Evolutionary conservation across 768 basidiomycete species (phyloP).

Genomic region (Pisolithus marmoratus): DNA sequence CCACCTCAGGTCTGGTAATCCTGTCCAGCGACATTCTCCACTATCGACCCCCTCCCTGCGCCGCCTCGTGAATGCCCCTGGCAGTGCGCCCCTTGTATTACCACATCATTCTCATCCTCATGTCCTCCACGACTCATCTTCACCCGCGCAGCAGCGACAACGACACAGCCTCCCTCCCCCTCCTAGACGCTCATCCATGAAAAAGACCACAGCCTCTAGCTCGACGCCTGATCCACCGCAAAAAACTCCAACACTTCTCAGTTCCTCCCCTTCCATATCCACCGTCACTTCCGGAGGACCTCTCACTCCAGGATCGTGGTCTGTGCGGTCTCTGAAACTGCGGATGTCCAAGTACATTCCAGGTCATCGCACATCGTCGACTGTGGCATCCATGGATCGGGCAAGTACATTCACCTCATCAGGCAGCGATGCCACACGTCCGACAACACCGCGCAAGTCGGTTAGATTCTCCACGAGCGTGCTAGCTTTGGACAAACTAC

Average conservation of each 20-base stretch:
- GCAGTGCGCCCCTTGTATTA: slow-evolving; percentile 15
- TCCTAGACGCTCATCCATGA: slow-evolving; percentile 60
- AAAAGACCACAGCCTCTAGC: slow-evolving; percentile 37
- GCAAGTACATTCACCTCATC: slow-evolving; percentile 28
- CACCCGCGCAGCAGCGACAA: slow-evolving; percentile 15
- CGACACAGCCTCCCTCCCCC: slow-evolving; percentile 43
- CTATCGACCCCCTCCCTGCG: slow-evolving; percentile 11
- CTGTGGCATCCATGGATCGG: slow-evolving; percentile 29
- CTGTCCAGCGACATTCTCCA: slow-evolving; percentile 15
- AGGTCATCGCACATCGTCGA: slow-evolving; percentile 34
- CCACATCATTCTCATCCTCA: slow-evolving; percentile 22
- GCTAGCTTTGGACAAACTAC: slow-evolving; percentile 22
- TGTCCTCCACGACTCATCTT: slow-evolving; percentile 17
- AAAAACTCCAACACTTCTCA: slow-evolving; percentile 11
- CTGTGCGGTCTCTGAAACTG: slow-evolving; percentile 37
- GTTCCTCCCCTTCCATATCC: slow-evolving; percentile 24
- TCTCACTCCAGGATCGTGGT: slow-evolving; percentile 20
- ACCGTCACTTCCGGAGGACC: slow-evolving; percentile 32
- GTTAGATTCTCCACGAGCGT: slow-evolving; percentile 55
- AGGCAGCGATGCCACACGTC: slow-evolving; percentile 31
- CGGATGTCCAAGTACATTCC: slow-evolving; percentile 52
- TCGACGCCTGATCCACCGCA: slow-evolving; percentile 18
- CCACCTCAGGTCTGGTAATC: slow-evolving; percentile 44
- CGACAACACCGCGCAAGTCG: slow-evolving; percentile 48
- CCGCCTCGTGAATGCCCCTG: slow-evolving; percentile 20